A percentile compares a stretch with the other conserved stretches of the same genome.
These are phyloP conservation scores for Catharanthus roseus DNA, from an alignment of 257 asterid genomes.

Conservation along the genomic window DNA sequence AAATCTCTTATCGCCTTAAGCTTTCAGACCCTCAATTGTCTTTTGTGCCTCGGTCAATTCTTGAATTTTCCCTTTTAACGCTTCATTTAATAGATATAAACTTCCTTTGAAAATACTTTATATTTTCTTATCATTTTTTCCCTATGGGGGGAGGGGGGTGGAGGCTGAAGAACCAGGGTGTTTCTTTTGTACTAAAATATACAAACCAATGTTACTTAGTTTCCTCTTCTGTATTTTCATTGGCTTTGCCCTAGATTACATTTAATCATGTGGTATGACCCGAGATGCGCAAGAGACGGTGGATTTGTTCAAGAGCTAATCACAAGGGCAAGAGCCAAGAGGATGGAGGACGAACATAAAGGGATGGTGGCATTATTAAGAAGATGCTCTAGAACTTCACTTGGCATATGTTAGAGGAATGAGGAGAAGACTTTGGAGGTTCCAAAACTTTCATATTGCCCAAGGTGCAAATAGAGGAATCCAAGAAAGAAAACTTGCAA, in stretches of 20 bases:
- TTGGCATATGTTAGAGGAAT: too few species aligned
- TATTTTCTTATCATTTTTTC: background rate
- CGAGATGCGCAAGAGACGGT: too few species aligned
- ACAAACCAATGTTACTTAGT: background rate
- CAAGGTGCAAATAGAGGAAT: too few species aligned
- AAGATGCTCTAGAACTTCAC: too few species aligned
- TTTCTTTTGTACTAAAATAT: background rate
- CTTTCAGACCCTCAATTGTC: background rate
- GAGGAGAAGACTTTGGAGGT: too few species aligned
- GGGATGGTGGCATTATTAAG: too few species aligned
- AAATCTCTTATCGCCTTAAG: background rate
- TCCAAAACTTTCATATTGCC: too few species aligned
- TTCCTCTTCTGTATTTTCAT: background rate
- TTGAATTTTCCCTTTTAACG: background rate
- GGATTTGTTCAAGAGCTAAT: too few species aligned
- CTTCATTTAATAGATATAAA: background rate
- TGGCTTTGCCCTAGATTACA: constrained; percentile 4
- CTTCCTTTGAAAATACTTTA: background rate
- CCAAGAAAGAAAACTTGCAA: too few species aligned
- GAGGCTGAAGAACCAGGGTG: background rate
- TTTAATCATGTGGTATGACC: constrained; percentile 43
- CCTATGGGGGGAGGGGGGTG: background rate
- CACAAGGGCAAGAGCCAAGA: too few species aligned
- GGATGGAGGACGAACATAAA: too few species aligned
- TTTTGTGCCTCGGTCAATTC: background rate